A percentile compares a stretch with the other conserved stretches of the same genome.
Conservation (phyloP, 169 alveolate species). For the Sarcocystis neurona region DNA sequence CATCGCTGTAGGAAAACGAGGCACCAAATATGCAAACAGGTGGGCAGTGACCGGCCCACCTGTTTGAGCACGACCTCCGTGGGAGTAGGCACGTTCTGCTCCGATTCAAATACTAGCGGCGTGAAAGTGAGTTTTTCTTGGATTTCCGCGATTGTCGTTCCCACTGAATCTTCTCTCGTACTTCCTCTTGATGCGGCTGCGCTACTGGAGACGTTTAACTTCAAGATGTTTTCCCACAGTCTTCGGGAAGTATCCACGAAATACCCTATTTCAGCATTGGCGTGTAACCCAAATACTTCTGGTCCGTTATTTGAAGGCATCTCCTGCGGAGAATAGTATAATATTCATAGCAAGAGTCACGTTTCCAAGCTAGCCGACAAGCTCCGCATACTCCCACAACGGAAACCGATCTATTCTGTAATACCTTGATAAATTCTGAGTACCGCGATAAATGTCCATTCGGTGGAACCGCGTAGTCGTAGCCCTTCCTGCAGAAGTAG, state of each 20-base stretch:
- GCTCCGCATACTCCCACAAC: not conserved
- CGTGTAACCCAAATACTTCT: constrained; percentile 92
- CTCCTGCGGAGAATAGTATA: constrained; percentile 11
- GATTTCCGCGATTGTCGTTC: constrained; percentile 67
- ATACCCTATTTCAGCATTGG: constrained; percentile 92
- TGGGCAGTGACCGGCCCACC: too few relatives aligned
- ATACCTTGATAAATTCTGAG: constrained; percentile 74
- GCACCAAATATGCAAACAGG: too few relatives aligned
- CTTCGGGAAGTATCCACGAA: constrained; percentile 89
- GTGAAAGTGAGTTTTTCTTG: constrained; percentile 79
- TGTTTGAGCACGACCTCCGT: constrained; percentile 89
- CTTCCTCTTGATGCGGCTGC: constrained; percentile 4
- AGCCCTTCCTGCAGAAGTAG: constrained; percentile 77
- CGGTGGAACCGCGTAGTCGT: constrained; percentile 78
- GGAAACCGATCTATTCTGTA: not conserved
- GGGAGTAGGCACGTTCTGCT: constrained; percentile 85
- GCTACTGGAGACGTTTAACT: constrained; percentile 35
- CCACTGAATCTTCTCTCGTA: constrained; percentile 47
- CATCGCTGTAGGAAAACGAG: too few relatives aligned
- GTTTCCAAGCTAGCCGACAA: not conserved
- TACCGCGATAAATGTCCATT: constrained; percentile 76
- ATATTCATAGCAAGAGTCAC: not conserved
- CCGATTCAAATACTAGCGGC: constrained; percentile 76
- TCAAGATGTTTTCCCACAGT: constrained; percentile 87
- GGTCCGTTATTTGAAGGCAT: constrained; percentile 85